Evolutionary conservation across 257 asterid genomes (phyloP), one percentile per base, ranked within the genome.

Genomic region (Haberlea rhodopensis): DNA sequence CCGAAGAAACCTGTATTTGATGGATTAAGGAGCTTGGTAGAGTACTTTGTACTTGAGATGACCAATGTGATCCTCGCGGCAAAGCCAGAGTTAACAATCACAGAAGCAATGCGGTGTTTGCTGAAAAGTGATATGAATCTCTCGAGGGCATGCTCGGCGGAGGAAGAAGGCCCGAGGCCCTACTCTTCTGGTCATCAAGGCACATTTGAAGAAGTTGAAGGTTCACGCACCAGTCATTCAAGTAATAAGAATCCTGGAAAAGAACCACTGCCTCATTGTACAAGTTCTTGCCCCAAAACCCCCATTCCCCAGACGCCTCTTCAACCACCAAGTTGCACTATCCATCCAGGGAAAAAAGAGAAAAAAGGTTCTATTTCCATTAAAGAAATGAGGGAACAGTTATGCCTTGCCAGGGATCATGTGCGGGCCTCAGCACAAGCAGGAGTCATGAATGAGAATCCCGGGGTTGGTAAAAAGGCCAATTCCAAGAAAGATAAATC

Each of bases 11-110:
- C 75, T 13, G 62, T 74, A 4, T 87, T 87, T 57, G 78, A 75
- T 27, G 81, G 81, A 48, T 66, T 92, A 37, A 77, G 70, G 66
- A 76, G 69, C 72, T 70, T 89, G 43, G 94, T 81, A 4, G 78
- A 80, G 53, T 89, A 81, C 72, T 82, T 85, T 1, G 63, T 89
- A 58, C 65, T 85, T 27, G 99, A 92, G 84, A 92, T 92, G 97
- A 62, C 85, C 65, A 76, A 76, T 29, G 86, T 85, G 34, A 76
- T 92, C 64, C 81, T 84, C 62, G 95, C 82, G 76, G 79, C 85
- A 64, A 77, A 78, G 66, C 91, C 91, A 1, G 57, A 60, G 25
- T 70, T 82, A 62, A 76, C 86, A 8, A 69, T 87, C 61, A 67
- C 71, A 7, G 95, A 92, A 65, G 90, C 91, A 21, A 84, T 85